Conservation (phyloP, 192 early-diverging fungal species). For the Backusella tarrabulga region DNA sequence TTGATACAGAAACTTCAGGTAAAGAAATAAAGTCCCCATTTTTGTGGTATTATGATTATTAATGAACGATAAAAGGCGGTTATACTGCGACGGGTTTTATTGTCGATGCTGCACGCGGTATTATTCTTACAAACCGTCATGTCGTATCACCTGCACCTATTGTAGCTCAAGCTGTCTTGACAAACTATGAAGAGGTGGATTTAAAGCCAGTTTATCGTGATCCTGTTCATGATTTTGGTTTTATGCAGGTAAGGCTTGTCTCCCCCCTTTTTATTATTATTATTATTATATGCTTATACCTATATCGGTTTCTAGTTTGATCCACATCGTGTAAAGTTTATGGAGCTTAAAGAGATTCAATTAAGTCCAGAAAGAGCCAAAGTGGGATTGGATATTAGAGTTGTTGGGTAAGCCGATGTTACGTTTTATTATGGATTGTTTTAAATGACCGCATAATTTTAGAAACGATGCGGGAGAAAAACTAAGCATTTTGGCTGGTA, state of each 20-base stretch:
- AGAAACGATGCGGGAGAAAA: slow-evolving; percentile 79
- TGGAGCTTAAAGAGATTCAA: slow-evolving; percentile 63
- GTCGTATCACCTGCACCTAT: slow-evolving; percentile 75
- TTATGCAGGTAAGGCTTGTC: slow-evolving; percentile 42
- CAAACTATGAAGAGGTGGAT: slow-evolving; percentile 76
- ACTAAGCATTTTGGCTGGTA: slow-evolving; percentile 72
- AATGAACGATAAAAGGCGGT: slow-evolving; percentile 33
- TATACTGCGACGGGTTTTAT: slow-evolving; percentile 74
- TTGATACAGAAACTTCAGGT: slow-evolving; percentile 78
- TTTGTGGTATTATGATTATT: background rate
- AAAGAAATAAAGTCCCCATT: slow-evolving; percentile 15
- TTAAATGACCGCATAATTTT: background rate
- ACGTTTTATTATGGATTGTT: background rate
- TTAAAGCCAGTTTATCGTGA: slow-evolving; percentile 75
- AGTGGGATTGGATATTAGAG: slow-evolving; percentile 74
- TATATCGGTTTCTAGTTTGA: slow-evolving; percentile 49
- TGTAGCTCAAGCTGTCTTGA: slow-evolving; percentile 67
- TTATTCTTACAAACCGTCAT: slow-evolving; percentile 79
- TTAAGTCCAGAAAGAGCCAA: slow-evolving; percentile 68
- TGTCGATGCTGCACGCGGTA: slow-evolving; percentile 71
- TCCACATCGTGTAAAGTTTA: slow-evolving; percentile 63
- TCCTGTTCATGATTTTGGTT: slow-evolving; percentile 85
- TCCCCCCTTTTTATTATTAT: background rate
- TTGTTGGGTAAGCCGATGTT: slow-evolving; percentile 53
- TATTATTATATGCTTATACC: background rate